Percentiles rank a stretch among this genome's conserved stretches.
These are phyloP conservation scores for Colletotrichum tropicale DNA, from an alignment of 2,329 filamentous ascomycete species.

Conservation along the genomic window DNA sequence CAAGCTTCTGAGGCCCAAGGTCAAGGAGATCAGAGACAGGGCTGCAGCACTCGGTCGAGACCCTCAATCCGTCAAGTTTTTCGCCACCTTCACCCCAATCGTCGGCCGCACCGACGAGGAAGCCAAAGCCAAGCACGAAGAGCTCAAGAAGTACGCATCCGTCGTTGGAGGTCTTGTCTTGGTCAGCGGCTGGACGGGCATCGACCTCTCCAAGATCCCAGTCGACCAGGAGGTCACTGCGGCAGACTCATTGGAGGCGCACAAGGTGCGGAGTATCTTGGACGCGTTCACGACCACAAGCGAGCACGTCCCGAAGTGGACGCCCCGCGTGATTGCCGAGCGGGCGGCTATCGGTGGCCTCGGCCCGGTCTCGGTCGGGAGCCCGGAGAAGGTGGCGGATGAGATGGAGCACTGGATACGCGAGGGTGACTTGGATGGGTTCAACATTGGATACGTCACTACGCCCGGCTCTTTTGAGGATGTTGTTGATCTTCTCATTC, in stretches of 20 bases:
- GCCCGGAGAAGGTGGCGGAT: conserved; percentile 45
- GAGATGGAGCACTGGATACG: conserved; percentile 48
- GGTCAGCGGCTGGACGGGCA: conserved; percentile 63
- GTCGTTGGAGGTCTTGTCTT: conserved; percentile 59
- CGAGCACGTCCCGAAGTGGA: conserved; percentile 47
- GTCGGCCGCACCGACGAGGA: conserved; percentile 56
- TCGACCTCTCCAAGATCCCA: conserved; percentile 62
- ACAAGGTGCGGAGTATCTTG: conserved; percentile 54
- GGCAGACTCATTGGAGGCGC: conserved; percentile 57
- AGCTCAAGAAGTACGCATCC: conserved; percentile 56
- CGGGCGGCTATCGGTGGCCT: conserved; percentile 45
- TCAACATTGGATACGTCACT: conserved; percentile 46
- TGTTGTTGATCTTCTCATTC: conserved; percentile 33
- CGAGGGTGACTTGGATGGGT: conserved; percentile 46
- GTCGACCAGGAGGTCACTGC: conserved; percentile 62
- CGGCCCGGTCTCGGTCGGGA: conserved; percentile 39
- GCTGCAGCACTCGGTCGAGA: conserved; percentile 58
- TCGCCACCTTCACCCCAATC: conserved; percentile 54
- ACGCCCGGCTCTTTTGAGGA: conserved; percentile 42
- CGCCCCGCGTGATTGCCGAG: conserved; percentile 46
- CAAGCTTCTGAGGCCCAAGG: conserved; percentile 49
- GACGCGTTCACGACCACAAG: conserved; percentile 53
- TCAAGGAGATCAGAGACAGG: conserved; percentile 56
- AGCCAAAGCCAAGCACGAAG: conserved; percentile 55
- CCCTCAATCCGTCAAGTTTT: conserved; percentile 61